Conservation (phyloP, 1,139 yeast genomes). For the Protomyces macrosporus region DNA sequence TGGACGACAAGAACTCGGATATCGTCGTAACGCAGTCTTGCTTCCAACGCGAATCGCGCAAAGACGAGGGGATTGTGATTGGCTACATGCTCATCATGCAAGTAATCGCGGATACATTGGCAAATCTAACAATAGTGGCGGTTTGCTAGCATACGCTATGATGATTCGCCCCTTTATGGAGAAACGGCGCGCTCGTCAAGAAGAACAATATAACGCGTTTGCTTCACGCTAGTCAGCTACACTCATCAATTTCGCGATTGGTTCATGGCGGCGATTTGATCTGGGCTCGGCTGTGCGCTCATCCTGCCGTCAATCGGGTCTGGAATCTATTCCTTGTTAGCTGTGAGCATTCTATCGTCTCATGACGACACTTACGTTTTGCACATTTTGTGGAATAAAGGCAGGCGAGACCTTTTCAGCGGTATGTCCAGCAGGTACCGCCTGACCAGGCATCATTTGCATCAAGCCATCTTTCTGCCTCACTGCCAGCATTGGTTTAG, state of each 20-base stretch:
- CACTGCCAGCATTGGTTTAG: slow-evolving; percentile 16
- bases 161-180: slow-evolving; percentile 3
- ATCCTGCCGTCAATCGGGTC: slow-evolving; percentile 19
- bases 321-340: slow-evolving; percentile 14
- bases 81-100: slow-evolving; percentile 3
- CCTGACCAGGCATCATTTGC: slow-evolving; percentile 23
- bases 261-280: slow-evolving; percentile 11
- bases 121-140: background rate
- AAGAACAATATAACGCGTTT: background rate
- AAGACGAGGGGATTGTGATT: slow-evolving; percentile 13
- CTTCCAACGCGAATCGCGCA: slow-evolving; percentile 17
- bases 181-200: background rate
- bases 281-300: slow-evolving; percentile 10
- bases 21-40: slow-evolving; percentile 5
- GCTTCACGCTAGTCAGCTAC: background rate
- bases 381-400: slow-evolving; percentile 11
- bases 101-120: background rate
- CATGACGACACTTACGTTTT: background rate
- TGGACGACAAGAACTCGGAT: background rate
- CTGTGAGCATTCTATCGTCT: background rate
- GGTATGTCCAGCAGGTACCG: slow-evolving; percentile 18
- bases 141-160: slow-evolving; percentile 11
- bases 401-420: slow-evolving; percentile 20
- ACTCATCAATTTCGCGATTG: too few relatives aligned
- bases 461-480: slow-evolving; percentile 24